Evolutionary conservation across 2,329 filamentous ascomycete genomes (phyloP), one percentile per base, ranked within the genome.

Genomic region (Catunica adiposa): DNA sequence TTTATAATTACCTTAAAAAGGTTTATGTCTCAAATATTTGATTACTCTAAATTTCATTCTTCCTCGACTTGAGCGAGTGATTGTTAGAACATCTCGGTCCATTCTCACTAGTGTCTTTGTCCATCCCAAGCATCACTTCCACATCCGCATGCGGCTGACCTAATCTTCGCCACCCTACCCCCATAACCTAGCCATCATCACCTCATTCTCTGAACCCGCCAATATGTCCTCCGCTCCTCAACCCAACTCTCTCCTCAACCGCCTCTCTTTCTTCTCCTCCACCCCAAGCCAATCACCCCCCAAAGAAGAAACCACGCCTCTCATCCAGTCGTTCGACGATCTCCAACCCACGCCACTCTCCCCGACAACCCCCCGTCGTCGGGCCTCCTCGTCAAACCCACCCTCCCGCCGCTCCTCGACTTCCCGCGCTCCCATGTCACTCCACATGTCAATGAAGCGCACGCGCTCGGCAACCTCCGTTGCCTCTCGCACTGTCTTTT

Each of bases 381-480:
- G 3, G 26, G 5, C 17, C 6, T 37, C 31, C 15, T 34, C 26
- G 5, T 54, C 51, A 31, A 54, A 54, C 38, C 38, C 51, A 9
- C n/a, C 51, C 3, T 46, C 51, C 37, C 51, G 51, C 22, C 47
- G 47, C 23, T 51, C 47, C 14, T 51, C 47, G 6, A 15, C 15
- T 29, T 51, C 47, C 23, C 50, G 50, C 5, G 26, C 31, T 3
- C 26, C 26, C 5, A 51, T 51, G 50, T 51, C 50, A 2, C 14
- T 51, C 37, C 50, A 51, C 7, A 34, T 34, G 50, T 25, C 15
- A 2, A 64, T 71, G 53, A 69, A 70, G 60, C 64, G 69, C 47
- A 69, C 62, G 44, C 68, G 69, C 54, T 71, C 69, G 25, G 57
- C 60, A 4, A 66, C 68, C 59, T 66, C 63, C 58, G 62, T 63